These are phyloP conservation scores for Pyrus communis DNA, from an alignment of 306 rosid species.

Conservation along the genomic window DNA sequence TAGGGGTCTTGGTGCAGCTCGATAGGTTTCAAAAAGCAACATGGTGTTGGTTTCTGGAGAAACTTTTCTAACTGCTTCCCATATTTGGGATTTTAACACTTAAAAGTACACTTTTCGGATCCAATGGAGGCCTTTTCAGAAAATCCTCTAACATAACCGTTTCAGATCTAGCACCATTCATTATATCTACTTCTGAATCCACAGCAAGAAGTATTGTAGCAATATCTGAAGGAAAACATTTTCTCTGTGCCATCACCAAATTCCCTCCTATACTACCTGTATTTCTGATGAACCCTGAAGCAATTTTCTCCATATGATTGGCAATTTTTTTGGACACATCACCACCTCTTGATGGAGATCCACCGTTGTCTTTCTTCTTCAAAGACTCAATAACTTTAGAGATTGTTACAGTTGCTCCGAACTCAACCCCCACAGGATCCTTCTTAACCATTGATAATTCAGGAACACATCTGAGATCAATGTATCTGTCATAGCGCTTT, in stretches of 20 bases:
- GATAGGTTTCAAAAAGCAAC: constrained; percentile 62
- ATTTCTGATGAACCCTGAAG: constrained; percentile 55
- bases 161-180: constrained; percentile 43
- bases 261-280: constrained; percentile 85
- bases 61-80: constrained; percentile 20
- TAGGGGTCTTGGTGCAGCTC: constrained; percentile 81
- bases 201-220: constrained; percentile 73
- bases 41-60: constrained; percentile 26
- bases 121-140: constrained; percentile 56
- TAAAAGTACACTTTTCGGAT: constrained; percentile 44
- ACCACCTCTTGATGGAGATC: constrained; percentile 27
- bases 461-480: constrained; percentile 48
- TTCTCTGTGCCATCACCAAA: constrained; percentile 82
- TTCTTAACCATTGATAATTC: constrained; percentile 44
- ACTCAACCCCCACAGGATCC: constrained; percentile 53
- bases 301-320: constrained; percentile 70
- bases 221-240: constrained; percentile 79
- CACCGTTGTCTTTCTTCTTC: constrained; percentile 16
- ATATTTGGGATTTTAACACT: constrained; percentile 58
- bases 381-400: constrained; percentile 56
- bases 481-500: constrained; percentile 38
- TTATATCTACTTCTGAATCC: constrained; percentile 52
- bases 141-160: constrained; percentile 56
- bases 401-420: constrained; percentile 71
- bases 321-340: constrained; percentile 45